Base-by-base conservation (phyloP, 257 asterid species). In the Przewalskia tangutica region DNA sequence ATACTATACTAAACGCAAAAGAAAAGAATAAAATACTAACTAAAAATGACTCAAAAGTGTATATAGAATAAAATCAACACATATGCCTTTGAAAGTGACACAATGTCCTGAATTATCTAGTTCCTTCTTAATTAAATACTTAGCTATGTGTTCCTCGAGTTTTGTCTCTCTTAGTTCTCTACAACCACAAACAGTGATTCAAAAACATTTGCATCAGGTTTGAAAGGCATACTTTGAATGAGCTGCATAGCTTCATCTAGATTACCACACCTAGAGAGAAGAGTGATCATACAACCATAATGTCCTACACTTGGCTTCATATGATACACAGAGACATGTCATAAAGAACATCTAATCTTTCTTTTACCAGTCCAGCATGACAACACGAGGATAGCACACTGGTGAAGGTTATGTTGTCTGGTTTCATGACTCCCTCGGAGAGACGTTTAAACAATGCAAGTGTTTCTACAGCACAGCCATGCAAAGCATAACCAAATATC, bases 131-230 rank as follows among this genome's bases (percentile, higher is more conserved):
- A 86, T 58, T 48, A 84, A 60, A 67, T 38, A 60, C 3, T 81
- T 77, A 10, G 83, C 81, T 59, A 86, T 66, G 5, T 42, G 48
- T 48, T 82, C 80, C 65, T 50, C 84, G 16, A 86, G 81, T 80
- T 79, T 51, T n/a, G 85, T 81, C 81, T 84, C 89, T 48, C 81
- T 59, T 42, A 79, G 81, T 65, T 84, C 86, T 76, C 77, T 79
- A 77, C 86, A 86, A 65, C 84, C 20, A 85, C 89, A 76, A 87
- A 85, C n/a, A 84, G 66, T 48, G 88, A 75, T 20, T 82, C 86
- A 46, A 77, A 82, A 18, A 83, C 46, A 50, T 27, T 48, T 18
- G 80, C 84, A 68, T 87, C 88, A 2, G 86, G 86, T 77, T 82
- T 73, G 54, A 80, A 6, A 40, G 86, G 88, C 84, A 84, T 83